These are phyloP conservation scores for Monosporozyma siamensis DNA, from an alignment of 805 yeast genomes.

Conservation along the genomic window DNA sequence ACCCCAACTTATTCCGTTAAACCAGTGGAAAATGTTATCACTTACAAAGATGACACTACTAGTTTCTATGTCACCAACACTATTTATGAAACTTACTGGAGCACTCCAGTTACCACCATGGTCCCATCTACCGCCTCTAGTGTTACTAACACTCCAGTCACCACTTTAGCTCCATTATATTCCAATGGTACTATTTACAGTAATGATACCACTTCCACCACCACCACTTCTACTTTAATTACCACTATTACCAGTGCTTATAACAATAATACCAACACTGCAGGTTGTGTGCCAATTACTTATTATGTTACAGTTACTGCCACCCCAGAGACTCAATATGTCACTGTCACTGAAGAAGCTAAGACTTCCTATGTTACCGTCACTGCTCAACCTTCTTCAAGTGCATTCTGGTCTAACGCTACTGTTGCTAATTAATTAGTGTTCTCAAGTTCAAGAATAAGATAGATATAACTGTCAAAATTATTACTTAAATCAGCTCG, in stretches of 20 bases:
- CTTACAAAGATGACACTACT: slow-evolving; percentile 20
- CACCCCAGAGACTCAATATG: slow-evolving; percentile 12
- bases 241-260: slow-evolving; percentile 1
- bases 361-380: slow-evolving; percentile 17
- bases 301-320: slow-evolving; percentile 19
- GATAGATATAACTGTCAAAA: too few relatives aligned
- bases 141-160: not conserved
- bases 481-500: too few relatives aligned
- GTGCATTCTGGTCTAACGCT: slow-evolving; percentile 4
- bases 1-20: slow-evolving; percentile 16
- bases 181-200: not conserved
- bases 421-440: slow-evolving; percentile 2
- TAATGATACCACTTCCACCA: slow-evolving; percentile 6
- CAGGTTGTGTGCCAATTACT: slow-evolving; percentile 13
- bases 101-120: slow-evolving; percentile 1
- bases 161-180: not conserved
- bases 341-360: slow-evolving; percentile 19
- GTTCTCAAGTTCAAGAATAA: too few relatives aligned
- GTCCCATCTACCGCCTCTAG: not conserved
- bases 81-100: slow-evolving; percentile 16
- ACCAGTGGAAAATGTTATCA: slow-evolving; percentile 10
- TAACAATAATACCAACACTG: not conserved
- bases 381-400: slow-evolving; percentile 9
- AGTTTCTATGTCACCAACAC: slow-evolving; percentile 22
- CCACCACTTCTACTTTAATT: slow-evolving; percentile 3